Percentiles rank a stretch among this genome's conserved stretches.
Evolutionary conservation across 2,329 filamentous ascomycete species (phyloP).

Genomic region (Aspergillus pseudoglaucus): DNA sequence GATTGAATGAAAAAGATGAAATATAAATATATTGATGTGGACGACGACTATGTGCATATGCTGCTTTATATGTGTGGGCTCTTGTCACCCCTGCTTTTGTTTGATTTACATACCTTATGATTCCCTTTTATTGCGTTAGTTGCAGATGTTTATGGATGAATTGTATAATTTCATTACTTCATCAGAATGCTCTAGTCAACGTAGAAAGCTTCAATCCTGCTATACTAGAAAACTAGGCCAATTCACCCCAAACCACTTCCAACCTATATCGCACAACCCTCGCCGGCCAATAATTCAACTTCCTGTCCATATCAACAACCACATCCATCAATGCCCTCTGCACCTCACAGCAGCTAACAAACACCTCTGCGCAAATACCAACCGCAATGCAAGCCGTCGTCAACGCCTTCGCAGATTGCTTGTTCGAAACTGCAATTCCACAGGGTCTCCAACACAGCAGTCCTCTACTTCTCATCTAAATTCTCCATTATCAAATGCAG

Average conservation of each 20-base stretch:
- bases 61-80: not conserved
- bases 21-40: constrained; percentile 1
- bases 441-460: constrained; percentile 49
- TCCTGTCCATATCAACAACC: constrained; percentile 4
- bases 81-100: not conserved
- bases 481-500: constrained; percentile 8
- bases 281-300: not conserved
- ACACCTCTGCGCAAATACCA: constrained; percentile 28
- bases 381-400: constrained; percentile 36
- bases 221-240: no score
- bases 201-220: no score
- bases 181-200: no score
- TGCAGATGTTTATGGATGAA: no score
- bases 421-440: constrained; percentile 54
- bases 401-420: constrained; percentile 50
- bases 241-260: no score
- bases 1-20: constrained; percentile 3
- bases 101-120: not conserved
- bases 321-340: constrained; percentile 23
- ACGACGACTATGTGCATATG: not conserved
- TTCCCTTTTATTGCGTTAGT: no score
- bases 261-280: no score
- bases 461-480: constrained; percentile 14
- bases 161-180: no score
- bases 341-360: constrained; percentile 18